A percentile compares a stretch with the other conserved stretches of the same genome.
Conservation (phyloP, 1,139 yeast species). For the Suhomyces maxii region DNA sequence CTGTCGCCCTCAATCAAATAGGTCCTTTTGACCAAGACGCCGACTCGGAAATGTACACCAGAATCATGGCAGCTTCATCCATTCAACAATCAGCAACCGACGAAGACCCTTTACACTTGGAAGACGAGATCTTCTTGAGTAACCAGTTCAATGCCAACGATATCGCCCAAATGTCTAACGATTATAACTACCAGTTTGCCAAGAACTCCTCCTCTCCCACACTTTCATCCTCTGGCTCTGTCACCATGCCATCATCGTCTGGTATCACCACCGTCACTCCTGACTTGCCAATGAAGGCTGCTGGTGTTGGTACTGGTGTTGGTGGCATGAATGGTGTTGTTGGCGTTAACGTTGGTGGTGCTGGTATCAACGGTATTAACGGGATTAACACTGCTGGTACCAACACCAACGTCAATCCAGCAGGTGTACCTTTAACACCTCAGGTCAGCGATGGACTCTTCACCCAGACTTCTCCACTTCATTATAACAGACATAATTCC, state of each 20-base stretch:
- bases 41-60: slow-evolving; percentile 9
- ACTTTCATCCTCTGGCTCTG: slow-evolving; percentile 13
- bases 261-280: slow-evolving; percentile 2
- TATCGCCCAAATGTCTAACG: slow-evolving; percentile 1
- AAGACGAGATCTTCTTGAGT: slow-evolving; percentile 10
- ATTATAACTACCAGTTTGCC: slow-evolving; percentile 10
- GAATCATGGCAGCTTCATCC: not conserved
- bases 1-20: not conserved
- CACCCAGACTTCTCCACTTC: slow-evolving; percentile 7
- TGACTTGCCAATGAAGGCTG: not conserved
- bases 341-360: too few species aligned
- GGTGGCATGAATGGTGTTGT: too few species aligned
- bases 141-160: not conserved
- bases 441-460: slow-evolving; percentile 4
- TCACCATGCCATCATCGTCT: slow-evolving; percentile 8
- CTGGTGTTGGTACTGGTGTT: not conserved
- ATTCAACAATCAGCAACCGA: not conserved
- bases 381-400: too few species aligned
- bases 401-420: not conserved
- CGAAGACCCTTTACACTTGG: slow-evolving; percentile 6
- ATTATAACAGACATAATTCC: slow-evolving; percentile 12
- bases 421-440: slow-evolving; percentile 4
- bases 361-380: too few species aligned
- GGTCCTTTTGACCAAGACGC: slow-evolving; percentile 3
- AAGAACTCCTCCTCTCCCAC: slow-evolving; percentile 11